A percentile compares a stretch with the other conserved stretches of the same genome.
Conservation (phyloP, 192 early-diverging fungal species). For the Coemansia sp. region DNA sequence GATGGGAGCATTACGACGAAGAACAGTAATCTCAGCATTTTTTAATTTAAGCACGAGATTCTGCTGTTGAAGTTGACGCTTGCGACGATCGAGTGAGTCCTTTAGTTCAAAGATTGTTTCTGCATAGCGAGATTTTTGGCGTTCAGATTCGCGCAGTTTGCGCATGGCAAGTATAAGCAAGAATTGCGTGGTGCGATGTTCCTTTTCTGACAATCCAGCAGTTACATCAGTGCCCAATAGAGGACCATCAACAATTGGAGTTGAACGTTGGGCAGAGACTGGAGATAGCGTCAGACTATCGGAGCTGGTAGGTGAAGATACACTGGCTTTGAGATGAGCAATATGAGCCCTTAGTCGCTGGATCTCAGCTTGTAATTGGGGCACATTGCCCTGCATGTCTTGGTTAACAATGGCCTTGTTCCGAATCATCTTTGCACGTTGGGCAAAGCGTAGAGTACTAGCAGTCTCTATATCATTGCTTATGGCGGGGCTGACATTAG, state of each 20-base stretch:
- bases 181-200: constrained; percentile 45
- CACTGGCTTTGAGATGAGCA: constrained; percentile 15
- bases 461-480: constrained; percentile 61
- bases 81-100: constrained; percentile 34
- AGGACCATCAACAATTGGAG: neutral
- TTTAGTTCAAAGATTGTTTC: constrained; percentile 54
- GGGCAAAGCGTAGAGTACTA: constrained; percentile 66
- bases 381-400: constrained; percentile 63
- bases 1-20: constrained; percentile 27
- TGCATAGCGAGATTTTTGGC: constrained; percentile 52
- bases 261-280: neutral
- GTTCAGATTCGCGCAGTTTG: constrained; percentile 52
- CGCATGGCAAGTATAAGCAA: constrained; percentile 55
- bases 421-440: constrained; percentile 69
- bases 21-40: constrained; percentile 23
- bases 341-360: constrained; percentile 57
- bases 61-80: constrained; percentile 44
- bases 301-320: neutral
- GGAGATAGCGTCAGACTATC: neutral
- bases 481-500: constrained; percentile 58
- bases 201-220: constrained; percentile 11
- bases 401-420: constrained; percentile 73
- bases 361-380: constrained; percentile 63
- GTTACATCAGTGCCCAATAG: neutral
- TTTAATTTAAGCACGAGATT: constrained; percentile 43